These are phyloP conservation scores for Claviceps pazoutovae DNA, from an alignment of 2,329 filamentous ascomycete genomes.

Conservation along the genomic window DNA sequence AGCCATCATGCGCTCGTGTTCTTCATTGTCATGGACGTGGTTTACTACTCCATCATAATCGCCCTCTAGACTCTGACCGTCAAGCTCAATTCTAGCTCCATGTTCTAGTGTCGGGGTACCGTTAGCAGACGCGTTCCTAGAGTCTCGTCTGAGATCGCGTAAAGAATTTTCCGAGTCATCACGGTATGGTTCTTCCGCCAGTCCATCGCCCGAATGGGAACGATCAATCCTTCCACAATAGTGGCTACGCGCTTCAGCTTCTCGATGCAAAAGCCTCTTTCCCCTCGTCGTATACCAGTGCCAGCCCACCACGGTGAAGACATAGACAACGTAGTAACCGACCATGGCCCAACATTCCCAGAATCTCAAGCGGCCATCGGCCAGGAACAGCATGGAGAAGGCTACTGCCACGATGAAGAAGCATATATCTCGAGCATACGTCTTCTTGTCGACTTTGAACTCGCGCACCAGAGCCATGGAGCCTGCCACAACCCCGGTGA, in stretches of 20 bases:
- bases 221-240: conserved; percentile 44
- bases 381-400: conserved; percentile 78
- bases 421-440: conserved; percentile 78
- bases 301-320: conserved; percentile 76
- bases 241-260: conserved; percentile 60
- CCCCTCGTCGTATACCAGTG: conserved; percentile 68
- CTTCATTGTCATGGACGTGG: conserved; percentile 28
- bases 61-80: conserved; percentile 17
- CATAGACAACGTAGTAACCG: conserved; percentile 79
- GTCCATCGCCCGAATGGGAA: conserved; percentile 34
- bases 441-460: conserved; percentile 78
- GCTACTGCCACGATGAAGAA: conserved; percentile 82
- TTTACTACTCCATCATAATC: conserved; percentile 29
- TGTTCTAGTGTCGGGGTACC: conserved; percentile 32
- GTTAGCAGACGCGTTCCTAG: conserved; percentile 7
- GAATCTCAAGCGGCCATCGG: conserved; percentile 67
- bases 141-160: conserved; percentile 8
- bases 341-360: conserved; percentile 94
- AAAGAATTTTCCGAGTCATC: conserved; percentile 34
- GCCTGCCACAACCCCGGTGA: conserved; percentile 88
- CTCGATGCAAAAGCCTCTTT: conserved; percentile 45
- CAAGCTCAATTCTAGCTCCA: conserved; percentile 33
- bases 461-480: conserved; percentile 96
- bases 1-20: conserved; percentile 49
- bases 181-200: conserved; percentile 46